Conservation (phyloP, 176 grass and related monocot genomes). For the Oryza meyeriana region DNA sequence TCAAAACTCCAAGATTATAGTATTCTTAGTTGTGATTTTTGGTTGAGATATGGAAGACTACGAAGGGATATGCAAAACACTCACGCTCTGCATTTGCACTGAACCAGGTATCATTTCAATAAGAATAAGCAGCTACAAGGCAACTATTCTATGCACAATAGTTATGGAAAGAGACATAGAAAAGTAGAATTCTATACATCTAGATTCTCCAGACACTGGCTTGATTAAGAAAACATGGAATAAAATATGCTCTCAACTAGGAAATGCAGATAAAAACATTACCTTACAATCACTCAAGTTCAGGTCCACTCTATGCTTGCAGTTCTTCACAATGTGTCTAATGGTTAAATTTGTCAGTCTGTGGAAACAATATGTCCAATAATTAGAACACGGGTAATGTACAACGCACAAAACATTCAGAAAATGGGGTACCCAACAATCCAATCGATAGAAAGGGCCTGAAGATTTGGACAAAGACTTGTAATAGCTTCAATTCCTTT, state of each 20-base stretch:
- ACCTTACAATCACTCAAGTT: slow-evolving; percentile 98
- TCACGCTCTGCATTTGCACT: background rate
- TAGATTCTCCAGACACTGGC: background rate
- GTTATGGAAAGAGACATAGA: background rate
- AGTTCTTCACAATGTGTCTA: slow-evolving; percentile 58
- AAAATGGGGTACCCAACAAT: slow-evolving; percentile 68
- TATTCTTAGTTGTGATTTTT: too few species aligned
- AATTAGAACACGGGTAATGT: slow-evolving; percentile 19
- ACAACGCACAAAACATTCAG: slow-evolving; percentile 22
- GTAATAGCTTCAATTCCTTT: slow-evolving; percentile 70
- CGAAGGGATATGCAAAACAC: background rate
- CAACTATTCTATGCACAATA: background rate
- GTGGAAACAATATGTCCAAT: slow-evolving; percentile 8
- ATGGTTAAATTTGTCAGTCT: slow-evolving; percentile 74
- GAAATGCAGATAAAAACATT: background rate
- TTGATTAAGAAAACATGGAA: background rate
- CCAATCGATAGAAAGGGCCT: slow-evolving; percentile 70
- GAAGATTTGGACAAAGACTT: slow-evolving; percentile 56
- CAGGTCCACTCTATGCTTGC: slow-evolving; percentile 61
- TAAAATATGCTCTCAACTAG: background rate
- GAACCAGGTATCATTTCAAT: background rate
- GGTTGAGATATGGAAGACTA: background rate
- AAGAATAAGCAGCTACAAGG: background rate
- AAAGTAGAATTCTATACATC: background rate
- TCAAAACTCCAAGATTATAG: background rate